Base-by-base conservation (phyloP, 1,284 basidiomycete genomes). In the Peniophora sp. region DNA sequence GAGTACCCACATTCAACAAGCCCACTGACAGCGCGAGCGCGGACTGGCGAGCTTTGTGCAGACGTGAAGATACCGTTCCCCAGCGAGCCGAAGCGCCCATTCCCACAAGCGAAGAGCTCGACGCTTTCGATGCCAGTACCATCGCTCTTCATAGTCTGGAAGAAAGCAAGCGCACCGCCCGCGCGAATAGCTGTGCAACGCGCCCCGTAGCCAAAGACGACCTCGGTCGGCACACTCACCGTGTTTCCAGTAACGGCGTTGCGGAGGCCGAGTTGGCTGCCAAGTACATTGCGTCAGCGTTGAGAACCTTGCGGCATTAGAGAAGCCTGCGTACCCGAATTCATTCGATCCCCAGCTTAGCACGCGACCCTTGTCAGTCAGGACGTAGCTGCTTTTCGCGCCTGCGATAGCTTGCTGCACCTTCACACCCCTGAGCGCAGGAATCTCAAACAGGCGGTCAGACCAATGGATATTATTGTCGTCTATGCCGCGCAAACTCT, bases 261-360 rank as follows among this genome's bases (percentile, higher is more conserved):
- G 2, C 93, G 93, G 19, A 97, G 72, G 9, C 92, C 93, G 47
- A 92, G 76, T 67, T 95, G 92, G 38, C 89, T 89, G 57, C 53
- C 49, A 6, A 57, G 12, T 9, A 49, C 47, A 32, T 16, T 16
- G 45, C 41, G 50, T 43, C 22, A 55, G 32, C 22, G 32, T 14
- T 51, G 12, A 41, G 45, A 48, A 38, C 44, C 38, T 34, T 24
- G 45, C 51, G 24, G 25, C 35, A 32, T 47, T 23, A 36, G 24
- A 45, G 22, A 47, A 22, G 47, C 17, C 14, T 39, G 60, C 74
- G 51, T 56, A 86, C 83, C 91, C 89, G 57, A 76, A 85, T 56
- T 89, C 84, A 63, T 95, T 95, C 1, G 89, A 89, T 46, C 92
- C 92, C 80, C 89, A 94, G 0, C 84, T 89, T n/a, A 98, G 77